A percentile compares a stretch with the other conserved stretches of the same genome.
Evolutionary conservation across 768 basidiomycete species (phyloP).

Genomic region (Chiua virens): DNA sequence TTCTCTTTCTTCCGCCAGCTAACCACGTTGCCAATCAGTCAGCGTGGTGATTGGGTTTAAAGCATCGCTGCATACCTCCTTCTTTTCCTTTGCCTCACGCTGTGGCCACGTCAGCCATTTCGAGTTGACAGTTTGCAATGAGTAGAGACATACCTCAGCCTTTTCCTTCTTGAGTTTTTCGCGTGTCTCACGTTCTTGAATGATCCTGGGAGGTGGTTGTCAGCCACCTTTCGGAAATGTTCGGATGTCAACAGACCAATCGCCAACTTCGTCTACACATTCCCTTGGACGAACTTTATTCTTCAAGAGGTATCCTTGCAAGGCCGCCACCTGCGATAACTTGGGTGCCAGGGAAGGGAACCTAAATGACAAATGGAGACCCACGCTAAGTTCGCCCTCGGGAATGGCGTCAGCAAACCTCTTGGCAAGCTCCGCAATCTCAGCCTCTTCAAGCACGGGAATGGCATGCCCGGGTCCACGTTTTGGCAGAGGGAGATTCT

Average conservation of each 20-base stretch:
- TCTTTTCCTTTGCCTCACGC: constrained; percentile 81
- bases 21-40: constrained; percentile 3
- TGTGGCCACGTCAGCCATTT: constrained; percentile 30
- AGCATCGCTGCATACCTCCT: constrained; percentile 44
- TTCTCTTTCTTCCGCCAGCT: constrained; percentile 58
- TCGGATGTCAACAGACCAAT: constrained; percentile 50
- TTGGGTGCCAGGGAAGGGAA: not conserved
- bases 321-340: constrained; percentile 61
- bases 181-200: constrained; percentile 78
- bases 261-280: constrained; percentile 75
- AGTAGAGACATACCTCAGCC: constrained; percentile 43
- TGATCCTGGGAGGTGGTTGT: constrained; percentile 40
- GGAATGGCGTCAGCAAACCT: constrained; percentile 81
- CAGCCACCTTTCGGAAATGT: not conserved
- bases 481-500: constrained; percentile 67
- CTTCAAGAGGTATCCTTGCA: constrained; percentile 86
- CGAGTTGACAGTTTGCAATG: not conserved
- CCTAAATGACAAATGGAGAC: constrained; percentile 26
- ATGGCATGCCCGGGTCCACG: constrained; percentile 62
- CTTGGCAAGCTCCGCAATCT: constrained; percentile 77
- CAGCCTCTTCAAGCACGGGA: constrained; percentile 71
- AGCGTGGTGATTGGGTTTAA: not conserved
- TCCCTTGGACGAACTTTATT: constrained; percentile 89
- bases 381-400: constrained; percentile 83
- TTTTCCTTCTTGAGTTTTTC: constrained; percentile 85